A percentile compares a stretch with the other conserved stretches of the same genome.
Evolutionary conservation across 208 protist species (phyloP).

Genomic region (Porcisia hertigi): DNA sequence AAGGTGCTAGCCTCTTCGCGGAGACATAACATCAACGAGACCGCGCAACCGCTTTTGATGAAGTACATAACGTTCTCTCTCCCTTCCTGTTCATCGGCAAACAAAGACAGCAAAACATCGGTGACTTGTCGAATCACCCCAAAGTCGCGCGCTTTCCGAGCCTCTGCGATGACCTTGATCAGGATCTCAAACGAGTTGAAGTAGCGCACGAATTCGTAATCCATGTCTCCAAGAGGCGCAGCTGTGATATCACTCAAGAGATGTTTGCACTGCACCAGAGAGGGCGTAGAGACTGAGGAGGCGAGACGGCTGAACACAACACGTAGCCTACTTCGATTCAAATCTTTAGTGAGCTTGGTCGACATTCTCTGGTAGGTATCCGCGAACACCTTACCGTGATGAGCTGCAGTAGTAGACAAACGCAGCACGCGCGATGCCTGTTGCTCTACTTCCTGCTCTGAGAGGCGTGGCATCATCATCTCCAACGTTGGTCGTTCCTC

Average conservation of each 20-base stretch:
- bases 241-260: constrained; percentile 63
- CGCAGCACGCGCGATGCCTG: constrained; percentile 52
- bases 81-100: constrained; percentile 57
- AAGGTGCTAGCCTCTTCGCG: constrained; percentile 62
- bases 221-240: constrained; percentile 42
- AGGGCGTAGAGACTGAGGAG: constrained; percentile 20
- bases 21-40: constrained; percentile 45
- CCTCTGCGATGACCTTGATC: constrained; percentile 54
- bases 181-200: constrained; percentile 74
- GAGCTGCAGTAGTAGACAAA: constrained; percentile 36
- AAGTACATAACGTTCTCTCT: constrained; percentile 62
- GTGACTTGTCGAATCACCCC: constrained; percentile 40
- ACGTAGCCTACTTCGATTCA: constrained; percentile 75
- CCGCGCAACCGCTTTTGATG: constrained; percentile 57
- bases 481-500: constrained; percentile 25
- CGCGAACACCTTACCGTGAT: constrained; percentile 61
- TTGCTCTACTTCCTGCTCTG: constrained; percentile 63
- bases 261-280: constrained; percentile 56
- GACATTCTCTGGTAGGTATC: constrained; percentile 87
- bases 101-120: constrained; percentile 46
- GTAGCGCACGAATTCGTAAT: constrained; percentile 84
- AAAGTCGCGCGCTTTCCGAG: constrained; percentile 59
- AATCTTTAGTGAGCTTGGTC: constrained; percentile 51
- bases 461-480: constrained; percentile 56
- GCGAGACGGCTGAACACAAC: constrained; percentile 57